Percentiles rank a stretch among this genome's conserved stretches.
These are phyloP conservation scores for Sporothrix dimorphospora DNA, from an alignment of 2,329 filamentous ascomycete species.

Conservation along the genomic window DNA sequence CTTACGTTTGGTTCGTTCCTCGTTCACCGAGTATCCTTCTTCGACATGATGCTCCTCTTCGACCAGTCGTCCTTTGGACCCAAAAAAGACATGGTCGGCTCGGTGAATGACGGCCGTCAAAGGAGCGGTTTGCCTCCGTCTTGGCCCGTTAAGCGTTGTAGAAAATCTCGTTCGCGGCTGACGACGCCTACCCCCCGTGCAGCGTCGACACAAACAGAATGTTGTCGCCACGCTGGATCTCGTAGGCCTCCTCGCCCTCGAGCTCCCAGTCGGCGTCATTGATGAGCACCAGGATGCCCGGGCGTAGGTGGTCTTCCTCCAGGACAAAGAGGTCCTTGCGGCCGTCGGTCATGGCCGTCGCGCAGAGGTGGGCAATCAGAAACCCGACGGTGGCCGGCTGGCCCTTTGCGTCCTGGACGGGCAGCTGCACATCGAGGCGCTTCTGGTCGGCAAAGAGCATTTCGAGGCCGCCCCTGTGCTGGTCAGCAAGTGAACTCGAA, in stretches of 20 bases:
- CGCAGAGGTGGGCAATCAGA: slow-evolving; percentile 78
- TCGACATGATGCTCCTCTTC: no score
- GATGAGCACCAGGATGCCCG: slow-evolving; percentile 93
- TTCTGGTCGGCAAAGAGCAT: slow-evolving; percentile 87
- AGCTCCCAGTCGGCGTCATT: slow-evolving; percentile 99
- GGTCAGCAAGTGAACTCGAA: slow-evolving; percentile 36
- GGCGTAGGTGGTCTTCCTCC: slow-evolving; percentile 69
- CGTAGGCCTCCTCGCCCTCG: slow-evolving; percentile 90
- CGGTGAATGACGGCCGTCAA: no score
- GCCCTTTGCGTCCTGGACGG: slow-evolving; percentile 62
- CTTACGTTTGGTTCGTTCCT: no score
- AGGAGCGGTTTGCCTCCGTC: no score
- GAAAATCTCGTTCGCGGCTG: no score
- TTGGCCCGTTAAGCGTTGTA: no score
- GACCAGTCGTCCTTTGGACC: no score
- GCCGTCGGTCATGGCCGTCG: slow-evolving; percentile 80
- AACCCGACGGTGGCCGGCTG: slow-evolving; percentile 69
- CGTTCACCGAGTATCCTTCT: no score
- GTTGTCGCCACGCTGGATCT: slow-evolving; percentile 79
- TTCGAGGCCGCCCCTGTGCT: slow-evolving; percentile 80
- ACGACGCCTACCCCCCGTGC: slow-evolving; percentile 74
- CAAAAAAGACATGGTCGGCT: no score
- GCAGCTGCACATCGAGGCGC: slow-evolving; percentile 71
- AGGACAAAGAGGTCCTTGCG: slow-evolving; percentile 89
- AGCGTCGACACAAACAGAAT: slow-evolving; percentile 96